Evolutionary conservation across 768 basidiomycete genomes (phyloP).

Genomic region (Mrakia gelida): DNA sequence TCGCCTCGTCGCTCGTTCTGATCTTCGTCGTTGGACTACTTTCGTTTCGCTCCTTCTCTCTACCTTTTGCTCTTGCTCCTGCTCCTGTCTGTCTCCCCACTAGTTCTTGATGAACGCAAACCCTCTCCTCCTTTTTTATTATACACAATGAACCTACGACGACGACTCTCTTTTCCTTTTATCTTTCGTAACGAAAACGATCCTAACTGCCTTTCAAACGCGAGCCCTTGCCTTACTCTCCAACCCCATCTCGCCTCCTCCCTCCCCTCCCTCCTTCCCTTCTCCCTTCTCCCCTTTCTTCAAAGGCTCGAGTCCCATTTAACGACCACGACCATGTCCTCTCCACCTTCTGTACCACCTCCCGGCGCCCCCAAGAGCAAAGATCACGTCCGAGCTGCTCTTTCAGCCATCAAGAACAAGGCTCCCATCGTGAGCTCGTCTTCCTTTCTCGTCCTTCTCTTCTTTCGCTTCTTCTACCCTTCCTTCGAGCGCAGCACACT

Average conservation of each 20-base stretch:
- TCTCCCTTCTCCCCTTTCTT: not conserved
- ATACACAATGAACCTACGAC: not conserved
- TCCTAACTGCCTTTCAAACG: not conserved
- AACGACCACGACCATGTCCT: not conserved
- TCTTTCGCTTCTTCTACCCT: no score
- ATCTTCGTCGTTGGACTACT: not conserved
- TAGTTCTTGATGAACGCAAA: not conserved
- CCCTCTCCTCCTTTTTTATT: not conserved
- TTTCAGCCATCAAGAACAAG: conserved; percentile 32
- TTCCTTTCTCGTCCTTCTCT: not conserved
- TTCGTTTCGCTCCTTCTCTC: no score
- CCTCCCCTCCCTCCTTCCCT: not conserved
- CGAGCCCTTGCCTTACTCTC: not conserved
- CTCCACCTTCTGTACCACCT: not conserved
- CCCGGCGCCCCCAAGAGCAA: not conserved
- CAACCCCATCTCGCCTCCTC: not conserved
- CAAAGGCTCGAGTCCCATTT: not conserved
- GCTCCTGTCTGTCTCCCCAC: not conserved
- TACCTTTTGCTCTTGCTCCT: not conserved
- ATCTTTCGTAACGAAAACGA: not conserved
- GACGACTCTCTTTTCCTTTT: not conserved
- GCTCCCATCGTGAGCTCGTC: conserved; percentile 26
- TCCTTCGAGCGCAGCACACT: no score
- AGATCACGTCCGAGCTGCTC: conserved; percentile 26
- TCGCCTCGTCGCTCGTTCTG: not conserved